Evolutionary conservation across 306 rosid species (phyloP), one percentile per base, ranked within the genome.

Genomic region (Prunus campanulata): DNA sequence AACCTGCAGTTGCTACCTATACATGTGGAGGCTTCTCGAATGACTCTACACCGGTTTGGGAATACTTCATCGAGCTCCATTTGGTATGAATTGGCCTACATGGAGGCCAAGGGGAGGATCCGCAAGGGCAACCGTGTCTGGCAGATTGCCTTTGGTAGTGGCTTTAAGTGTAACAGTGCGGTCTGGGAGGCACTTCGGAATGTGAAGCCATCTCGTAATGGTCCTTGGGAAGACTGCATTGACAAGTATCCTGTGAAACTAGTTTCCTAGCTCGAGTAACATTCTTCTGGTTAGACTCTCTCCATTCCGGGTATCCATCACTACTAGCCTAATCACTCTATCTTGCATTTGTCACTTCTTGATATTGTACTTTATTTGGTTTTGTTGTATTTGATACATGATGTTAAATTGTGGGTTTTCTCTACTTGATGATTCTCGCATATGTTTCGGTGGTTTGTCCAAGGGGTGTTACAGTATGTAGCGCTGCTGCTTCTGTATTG

Each of bases 81-180:
- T 78, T 91, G 93, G 93, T 89, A 89, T 82, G 97, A 91, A 51
- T 67, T 91, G 80, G 87, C 93, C 13, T 91, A 91, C 57, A 87
- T 62, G 25, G 96, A 91, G 70, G 93, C 97, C 56, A 86, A 89
- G 50, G 89, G 93, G 72, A 86, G 92, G 82, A 83, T 91, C 85
- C 79, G 74, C 61, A 91, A 72, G 78, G 92, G 97, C 49, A 84
- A 91, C 67, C 90, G 88, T 57, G 80, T 89, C 29, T 91, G 97
- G 97, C 96, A 91, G 83, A 91, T 91, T 74, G 96, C 93, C n/a
- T 91, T 91, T 74, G 96, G 93, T 27, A 91, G 93, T 78, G 96
- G 96, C 39, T 91, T 91, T 72, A 91, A 89, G 56, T 91, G 96
- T 75, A 91, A 91, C 24, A 91, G 97, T 72, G 97, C 92, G 0